phyloP scores from a whole-genome alignment of 2,329 filamentous ascomycete genomes.

The Claviceps spartinae region DNA sequence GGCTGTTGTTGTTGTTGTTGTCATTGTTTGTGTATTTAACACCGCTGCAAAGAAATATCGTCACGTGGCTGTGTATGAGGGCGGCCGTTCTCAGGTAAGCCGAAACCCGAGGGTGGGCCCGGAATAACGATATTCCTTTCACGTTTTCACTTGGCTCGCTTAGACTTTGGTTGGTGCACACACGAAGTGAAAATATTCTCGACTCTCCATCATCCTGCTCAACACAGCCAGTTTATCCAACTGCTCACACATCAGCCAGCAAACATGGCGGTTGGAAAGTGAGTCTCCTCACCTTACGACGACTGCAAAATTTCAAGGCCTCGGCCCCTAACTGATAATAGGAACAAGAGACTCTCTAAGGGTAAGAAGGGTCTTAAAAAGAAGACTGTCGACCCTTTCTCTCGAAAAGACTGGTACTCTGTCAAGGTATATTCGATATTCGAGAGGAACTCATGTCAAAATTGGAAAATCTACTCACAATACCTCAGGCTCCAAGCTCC shows the following conservation, averaged over 20 bases:
- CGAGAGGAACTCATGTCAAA: no score
- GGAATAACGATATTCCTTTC: conserved; percentile 11
- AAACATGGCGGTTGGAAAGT: conserved; percentile 51
- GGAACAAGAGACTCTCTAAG: conserved; percentile 99
- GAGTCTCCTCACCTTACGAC: conserved; percentile 17
- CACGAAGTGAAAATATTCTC: conserved; percentile 27
- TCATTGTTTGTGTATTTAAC: no score
- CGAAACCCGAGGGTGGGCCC: background rate
- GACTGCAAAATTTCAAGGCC: background rate
- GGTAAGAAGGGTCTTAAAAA: conserved; percentile 99
- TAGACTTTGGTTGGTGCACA: conserved; percentile 27
- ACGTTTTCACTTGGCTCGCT: conserved; percentile 18
- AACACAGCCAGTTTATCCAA: conserved; percentile 30
- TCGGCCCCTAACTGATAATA: conserved; percentile 22
- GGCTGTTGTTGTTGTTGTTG: no score
- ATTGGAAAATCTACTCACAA: conserved; percentile 6
- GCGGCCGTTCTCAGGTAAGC: no score
- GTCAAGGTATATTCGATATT: conserved; percentile 56
- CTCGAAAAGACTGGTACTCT: conserved; percentile 98
- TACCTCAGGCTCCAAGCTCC: conserved; percentile 68
- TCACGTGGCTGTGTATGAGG: no score
- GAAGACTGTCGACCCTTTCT: conserved; percentile 94
- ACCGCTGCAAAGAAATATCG: no score
- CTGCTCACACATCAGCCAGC: conserved; percentile 33
- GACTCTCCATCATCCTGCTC: conserved; percentile 27